Evolutionary conservation across 108 stramenopile genomes (phyloP).

Genomic region (Pseudonitzschia pungens): DNA sequence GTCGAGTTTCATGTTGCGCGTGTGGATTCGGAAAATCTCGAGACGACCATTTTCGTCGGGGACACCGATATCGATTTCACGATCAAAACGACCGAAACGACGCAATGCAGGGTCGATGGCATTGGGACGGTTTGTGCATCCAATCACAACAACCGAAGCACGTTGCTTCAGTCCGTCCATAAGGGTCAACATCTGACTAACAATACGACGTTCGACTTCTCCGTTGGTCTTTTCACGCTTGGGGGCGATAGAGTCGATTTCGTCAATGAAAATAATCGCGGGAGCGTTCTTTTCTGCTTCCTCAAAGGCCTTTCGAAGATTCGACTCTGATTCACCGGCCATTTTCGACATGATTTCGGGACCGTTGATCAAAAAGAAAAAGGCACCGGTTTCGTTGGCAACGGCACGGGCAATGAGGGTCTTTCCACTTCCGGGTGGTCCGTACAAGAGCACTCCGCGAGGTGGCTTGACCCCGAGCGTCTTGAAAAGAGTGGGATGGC

Average conservation of each 20-base stretch:
- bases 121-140: constrained; percentile 97
- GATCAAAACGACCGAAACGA: constrained; percentile 99
- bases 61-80: constrained; percentile 99
- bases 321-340: constrained; percentile 98
- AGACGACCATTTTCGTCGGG: constrained; percentile 99
- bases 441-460: constrained; percentile 98
- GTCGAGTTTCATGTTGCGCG: constrained; percentile 99
- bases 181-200: constrained; percentile 96
- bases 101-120: constrained; percentile 96
- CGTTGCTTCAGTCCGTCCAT: constrained; percentile 99
- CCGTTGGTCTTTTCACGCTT: constrained; percentile 99
- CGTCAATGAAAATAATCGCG: constrained; percentile 99
- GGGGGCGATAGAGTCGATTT: constrained; percentile 99
- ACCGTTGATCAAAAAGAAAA: constrained; percentile 99
- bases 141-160: constrained; percentile 96
- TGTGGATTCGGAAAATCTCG: constrained; percentile 99
- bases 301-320: constrained; percentile 97
- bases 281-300: constrained; percentile 99
- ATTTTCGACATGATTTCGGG: constrained; percentile 99
- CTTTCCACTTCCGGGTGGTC: constrained; percentile 99
- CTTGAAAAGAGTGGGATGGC: constrained; percentile 99
- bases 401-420: constrained; percentile 99
- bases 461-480: constrained; percentile 99
- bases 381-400: constrained; percentile 99
- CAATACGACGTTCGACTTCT: constrained; percentile 99